Conservation (phyloP, 2,329 filamentous ascomycete species). For the Aspergillus fructus region DNA sequence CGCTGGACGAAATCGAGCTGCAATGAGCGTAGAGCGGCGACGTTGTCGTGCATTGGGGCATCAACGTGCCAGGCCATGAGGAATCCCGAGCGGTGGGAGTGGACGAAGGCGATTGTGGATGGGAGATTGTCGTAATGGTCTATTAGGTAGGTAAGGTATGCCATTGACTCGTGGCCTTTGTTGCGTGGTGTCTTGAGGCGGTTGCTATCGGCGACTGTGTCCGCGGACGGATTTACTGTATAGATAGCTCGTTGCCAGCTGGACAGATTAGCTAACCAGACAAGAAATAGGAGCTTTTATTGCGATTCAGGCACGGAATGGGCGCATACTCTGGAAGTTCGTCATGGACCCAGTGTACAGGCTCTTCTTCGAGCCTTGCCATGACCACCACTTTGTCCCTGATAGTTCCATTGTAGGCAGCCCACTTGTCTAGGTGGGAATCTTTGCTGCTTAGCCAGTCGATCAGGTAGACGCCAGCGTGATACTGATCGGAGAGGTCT, state of each 20-base stretch:
- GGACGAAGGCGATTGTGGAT: conserved; percentile 56
- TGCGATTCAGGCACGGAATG: not conserved
- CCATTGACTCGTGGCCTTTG: conserved; percentile 49
- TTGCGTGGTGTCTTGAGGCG: conserved; percentile 37
- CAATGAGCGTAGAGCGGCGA: conserved; percentile 51
- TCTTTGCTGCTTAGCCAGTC: conserved; percentile 28
- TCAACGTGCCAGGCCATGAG: conserved; percentile 58
- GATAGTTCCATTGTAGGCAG: conserved; percentile 6
- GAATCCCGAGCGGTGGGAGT: conserved; percentile 53
- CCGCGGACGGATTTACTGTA: conserved; percentile 38
- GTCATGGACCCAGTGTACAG: conserved; percentile 46
- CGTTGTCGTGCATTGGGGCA: conserved; percentile 55
- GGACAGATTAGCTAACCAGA: not conserved
- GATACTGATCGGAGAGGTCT: conserved; percentile 37
- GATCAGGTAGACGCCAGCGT: conserved; percentile 35
- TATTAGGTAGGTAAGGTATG: conserved; percentile 49
- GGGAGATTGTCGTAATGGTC: conserved; percentile 49
- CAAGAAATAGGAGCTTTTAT: not conserved
- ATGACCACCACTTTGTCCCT: conserved; percentile 46
- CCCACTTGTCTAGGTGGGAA: not conserved
- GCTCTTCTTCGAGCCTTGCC: conserved; percentile 44
- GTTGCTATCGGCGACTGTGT: conserved; percentile 19
- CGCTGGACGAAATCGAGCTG: conserved; percentile 52
- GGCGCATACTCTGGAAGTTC: conserved; percentile 46
- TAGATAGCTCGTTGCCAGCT: conserved; percentile 50